Base-by-base conservation (phyloP, 73 alveolate genomes). In the Breviolum minutum region DNA sequence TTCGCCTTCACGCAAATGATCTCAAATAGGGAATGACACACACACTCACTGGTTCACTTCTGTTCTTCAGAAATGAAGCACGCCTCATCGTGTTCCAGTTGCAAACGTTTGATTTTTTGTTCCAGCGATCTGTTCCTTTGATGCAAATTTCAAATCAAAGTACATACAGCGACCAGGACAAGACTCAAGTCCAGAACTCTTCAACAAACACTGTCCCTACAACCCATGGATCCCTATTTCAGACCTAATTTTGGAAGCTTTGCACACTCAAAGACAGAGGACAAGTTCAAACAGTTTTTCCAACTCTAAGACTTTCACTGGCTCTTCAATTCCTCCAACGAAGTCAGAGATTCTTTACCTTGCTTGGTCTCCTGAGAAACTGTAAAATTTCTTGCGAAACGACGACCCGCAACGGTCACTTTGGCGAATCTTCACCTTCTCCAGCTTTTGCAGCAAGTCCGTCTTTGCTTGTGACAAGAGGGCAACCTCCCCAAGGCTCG, bases 51-150 rank as follows among this genome's bases (percentile, higher is more conserved):
- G 92, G 77, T 68, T 68, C n/a, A 22, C 17, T 22, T 68, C 77
- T 68, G 77, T 14, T 17, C 17, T 14, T 68, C 77, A 17, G n/a
- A 17, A 17, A 17, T 14, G 77, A 68, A 68, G 77, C 54, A 40
- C 73, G n/a, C 92, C 92, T 83, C 92, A 26, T 83, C 92, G 6
- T 83, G 92, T 26, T 83, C 76, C 60, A 61, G 73, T 74, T 83
- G 92, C 92, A 83, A 60, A 29, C 27, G 26, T 13, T 22, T 40
- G 62, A 83, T 27, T 62, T 83, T 83, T 74, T 83, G 92, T 20
- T 83, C 92, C 71, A 83, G 32, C n/a, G 61, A 20, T 61, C 92
- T 16, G 76, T 83, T 60, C 92, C 92, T 83, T 12, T 22, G 27
- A 11, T 1, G n/a, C 77, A 68, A 17, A 17, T 17, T 1, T 1